These are phyloP conservation scores for Monosporascus cannonballus DNA, from an alignment of 2,329 filamentous ascomycete genomes.

Conservation along the genomic window DNA sequence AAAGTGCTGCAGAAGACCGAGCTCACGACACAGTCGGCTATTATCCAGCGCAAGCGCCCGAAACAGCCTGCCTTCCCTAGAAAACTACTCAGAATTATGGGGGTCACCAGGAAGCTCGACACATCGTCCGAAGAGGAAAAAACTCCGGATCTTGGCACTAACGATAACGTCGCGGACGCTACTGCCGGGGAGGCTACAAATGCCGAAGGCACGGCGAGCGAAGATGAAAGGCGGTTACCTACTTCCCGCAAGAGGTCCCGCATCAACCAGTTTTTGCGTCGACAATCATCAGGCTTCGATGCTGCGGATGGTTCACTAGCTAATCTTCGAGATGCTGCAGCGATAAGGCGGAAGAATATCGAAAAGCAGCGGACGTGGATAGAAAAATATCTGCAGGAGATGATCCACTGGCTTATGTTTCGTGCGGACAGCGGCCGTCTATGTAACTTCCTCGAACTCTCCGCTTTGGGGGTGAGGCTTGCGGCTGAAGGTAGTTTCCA, in stretches of 20 bases:
- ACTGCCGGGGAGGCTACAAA: constrained; percentile 41
- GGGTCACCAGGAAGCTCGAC: constrained; percentile 71
- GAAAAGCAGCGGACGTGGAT: constrained; percentile 80
- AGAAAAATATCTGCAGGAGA: constrained; percentile 84
- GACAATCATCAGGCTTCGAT: constrained; percentile 47
- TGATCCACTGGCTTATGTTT: constrained; percentile 97
- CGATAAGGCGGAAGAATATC: constrained; percentile 59
- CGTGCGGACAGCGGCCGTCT: constrained; percentile 90
- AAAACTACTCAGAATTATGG: constrained; percentile 83
- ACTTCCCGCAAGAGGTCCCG: constrained; percentile 43
- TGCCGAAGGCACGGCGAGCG: constrained; percentile 62
- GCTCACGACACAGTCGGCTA: constrained; percentile 66
- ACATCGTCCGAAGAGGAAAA: constrained; percentile 62
- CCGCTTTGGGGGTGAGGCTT: constrained; percentile 85
- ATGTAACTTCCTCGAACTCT: constrained; percentile 93
- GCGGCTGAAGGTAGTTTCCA: constrained; percentile 96
- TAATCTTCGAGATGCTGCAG: constrained; percentile 42
- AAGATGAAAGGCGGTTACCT: constrained; percentile 50
- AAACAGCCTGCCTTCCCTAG: constrained; percentile 88
- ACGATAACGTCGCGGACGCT: constrained; percentile 28
- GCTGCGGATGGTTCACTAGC: constrained; percentile 35
- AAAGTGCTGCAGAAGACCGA: constrained; percentile 81
- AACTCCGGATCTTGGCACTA: constrained; percentile 31
- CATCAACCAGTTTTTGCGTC: constrained; percentile 45
- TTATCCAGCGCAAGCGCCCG: constrained; percentile 59